phyloP scores from a whole-genome alignment of 2,329 filamentous ascomycete genomes.

The Xylaria sp. region DNA sequence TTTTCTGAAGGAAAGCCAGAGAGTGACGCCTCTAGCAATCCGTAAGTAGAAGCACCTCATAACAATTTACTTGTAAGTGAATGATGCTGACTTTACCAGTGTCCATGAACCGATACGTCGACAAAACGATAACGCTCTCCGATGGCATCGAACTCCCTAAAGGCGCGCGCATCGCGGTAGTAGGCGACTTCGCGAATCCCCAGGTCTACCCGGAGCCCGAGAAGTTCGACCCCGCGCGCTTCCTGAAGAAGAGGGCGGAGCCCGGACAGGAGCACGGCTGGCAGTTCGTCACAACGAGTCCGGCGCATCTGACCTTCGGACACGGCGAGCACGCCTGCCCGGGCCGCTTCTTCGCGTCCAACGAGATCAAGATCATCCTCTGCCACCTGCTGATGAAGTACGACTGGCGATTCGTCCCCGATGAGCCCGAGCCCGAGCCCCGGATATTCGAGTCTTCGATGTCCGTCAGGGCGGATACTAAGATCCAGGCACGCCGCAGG shows the following conservation, averaged over 20 bases:
- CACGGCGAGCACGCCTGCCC: conserved; percentile 55
- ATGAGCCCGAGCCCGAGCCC: conserved; percentile 38
- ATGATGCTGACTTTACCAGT: conserved; percentile 36
- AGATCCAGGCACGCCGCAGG: conserved; percentile 46
- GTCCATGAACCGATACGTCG: conserved; percentile 50
- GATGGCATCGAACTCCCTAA: conserved; percentile 48
- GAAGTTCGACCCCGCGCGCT: conserved; percentile 48
- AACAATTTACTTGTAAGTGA: neutral
- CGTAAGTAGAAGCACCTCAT: conserved; percentile 41
- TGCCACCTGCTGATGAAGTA: conserved; percentile 49
- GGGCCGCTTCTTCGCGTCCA: conserved; percentile 43
- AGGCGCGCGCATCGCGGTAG: conserved; percentile 46
- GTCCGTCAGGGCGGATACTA: conserved; percentile 39
- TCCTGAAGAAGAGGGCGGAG: conserved; percentile 46
- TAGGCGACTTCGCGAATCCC: conserved; percentile 47
- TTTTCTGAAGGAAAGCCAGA: conserved; percentile 55
- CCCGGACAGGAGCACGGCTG: conserved; percentile 50
- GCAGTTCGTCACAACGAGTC: conserved; percentile 53
- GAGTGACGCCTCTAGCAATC: conserved; percentile 46
- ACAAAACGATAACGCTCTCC: conserved; percentile 43
- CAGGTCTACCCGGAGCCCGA: conserved; percentile 45
- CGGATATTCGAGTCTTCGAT: conserved; percentile 40
- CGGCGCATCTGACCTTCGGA: conserved; percentile 52
- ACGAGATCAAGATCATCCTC: conserved; percentile 43
- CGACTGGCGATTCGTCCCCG: conserved; percentile 49